Percentiles rank a stretch among this genome's conserved stretches.
Conservation (phyloP, 768 basidiomycete species). For the Termitomyces eurrhizus region DNA sequence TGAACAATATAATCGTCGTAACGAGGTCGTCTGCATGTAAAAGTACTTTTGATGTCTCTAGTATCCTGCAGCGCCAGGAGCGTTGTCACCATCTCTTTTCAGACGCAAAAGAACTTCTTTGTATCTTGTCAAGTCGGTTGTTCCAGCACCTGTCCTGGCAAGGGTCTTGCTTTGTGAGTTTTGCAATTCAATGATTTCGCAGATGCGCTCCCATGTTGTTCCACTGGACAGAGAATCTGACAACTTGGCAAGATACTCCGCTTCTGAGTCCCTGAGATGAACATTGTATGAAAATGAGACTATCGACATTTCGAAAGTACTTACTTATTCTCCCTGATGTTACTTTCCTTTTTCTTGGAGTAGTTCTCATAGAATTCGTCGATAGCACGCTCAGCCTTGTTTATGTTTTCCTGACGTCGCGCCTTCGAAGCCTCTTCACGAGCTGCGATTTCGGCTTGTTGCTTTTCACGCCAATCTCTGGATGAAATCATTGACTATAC, state of each 20-base stretch:
- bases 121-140: constrained; percentile 85
- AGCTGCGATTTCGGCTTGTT: constrained; percentile 75
- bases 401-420: constrained; percentile 78
- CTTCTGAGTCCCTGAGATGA: constrained; percentile 73
- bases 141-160: constrained; percentile 79
- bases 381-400: constrained; percentile 80
- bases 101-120: constrained; percentile 90
- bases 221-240: constrained; percentile 78
- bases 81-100: constrained; percentile 85
- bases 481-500: background rate
- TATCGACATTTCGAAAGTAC: constrained; percentile 16
- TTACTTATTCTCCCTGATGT: constrained; percentile 95
- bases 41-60: constrained; percentile 30
- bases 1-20: background rate
- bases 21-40: background rate
- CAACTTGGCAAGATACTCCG: constrained; percentile 69
- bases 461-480: constrained; percentile 87
- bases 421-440: constrained; percentile 79
- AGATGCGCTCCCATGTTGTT: constrained; percentile 96
- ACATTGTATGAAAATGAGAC: background rate
- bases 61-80: constrained; percentile 93
- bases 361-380: constrained; percentile 92
- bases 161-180: constrained; percentile 98
- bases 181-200: constrained; percentile 78
- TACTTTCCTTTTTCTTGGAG: constrained; percentile 81